A percentile compares a stretch with the other conserved stretches of the same genome.
Conservation (phyloP, 441 rosid species). For the Croton laevigatus region DNA sequence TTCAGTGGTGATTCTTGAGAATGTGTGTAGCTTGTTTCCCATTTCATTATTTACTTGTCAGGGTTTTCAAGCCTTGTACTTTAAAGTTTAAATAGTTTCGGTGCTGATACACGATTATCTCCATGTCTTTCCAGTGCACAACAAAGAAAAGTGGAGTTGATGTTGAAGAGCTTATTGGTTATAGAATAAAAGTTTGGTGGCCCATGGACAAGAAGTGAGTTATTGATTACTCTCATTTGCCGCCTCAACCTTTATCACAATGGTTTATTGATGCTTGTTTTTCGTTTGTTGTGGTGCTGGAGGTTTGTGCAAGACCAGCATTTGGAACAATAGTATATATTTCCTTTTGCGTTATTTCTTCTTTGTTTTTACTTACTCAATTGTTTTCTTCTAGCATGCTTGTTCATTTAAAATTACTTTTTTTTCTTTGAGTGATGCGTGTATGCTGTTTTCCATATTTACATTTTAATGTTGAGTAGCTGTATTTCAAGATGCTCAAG, state of each 20-base stretch:
- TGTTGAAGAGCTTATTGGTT: constrained; percentile 78
- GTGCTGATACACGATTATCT: constrained; percentile 17
- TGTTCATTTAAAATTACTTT: not conserved
- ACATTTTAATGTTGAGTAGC: not conserved
- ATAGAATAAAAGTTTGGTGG: constrained; percentile 97
- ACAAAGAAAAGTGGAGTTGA: constrained; percentile 47
- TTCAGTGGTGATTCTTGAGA: not conserved
- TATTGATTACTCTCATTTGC: constrained; percentile 1
- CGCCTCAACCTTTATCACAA: not conserved
- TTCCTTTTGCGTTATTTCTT: not conserved
- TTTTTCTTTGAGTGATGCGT: not conserved
- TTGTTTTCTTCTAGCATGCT: not conserved
- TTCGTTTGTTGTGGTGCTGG: not conserved
- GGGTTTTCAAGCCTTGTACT: not conserved
- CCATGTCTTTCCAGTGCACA: constrained; percentile 52
- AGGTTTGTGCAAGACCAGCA: too few species aligned
- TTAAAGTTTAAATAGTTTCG: not conserved
- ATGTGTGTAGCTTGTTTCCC: not conserved
- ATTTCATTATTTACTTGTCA: constrained; percentile 6
- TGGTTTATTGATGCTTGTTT: not conserved
- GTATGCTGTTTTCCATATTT: not conserved
- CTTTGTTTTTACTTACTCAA: not conserved
- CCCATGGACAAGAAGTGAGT: constrained; percentile 98
- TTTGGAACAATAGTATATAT: not conserved
- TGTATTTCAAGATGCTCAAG: not conserved